These are phyloP conservation scores for Pythium plurisporium DNA, from an alignment of 352 stramenopile genomes.

Conservation along the genomic window DNA sequence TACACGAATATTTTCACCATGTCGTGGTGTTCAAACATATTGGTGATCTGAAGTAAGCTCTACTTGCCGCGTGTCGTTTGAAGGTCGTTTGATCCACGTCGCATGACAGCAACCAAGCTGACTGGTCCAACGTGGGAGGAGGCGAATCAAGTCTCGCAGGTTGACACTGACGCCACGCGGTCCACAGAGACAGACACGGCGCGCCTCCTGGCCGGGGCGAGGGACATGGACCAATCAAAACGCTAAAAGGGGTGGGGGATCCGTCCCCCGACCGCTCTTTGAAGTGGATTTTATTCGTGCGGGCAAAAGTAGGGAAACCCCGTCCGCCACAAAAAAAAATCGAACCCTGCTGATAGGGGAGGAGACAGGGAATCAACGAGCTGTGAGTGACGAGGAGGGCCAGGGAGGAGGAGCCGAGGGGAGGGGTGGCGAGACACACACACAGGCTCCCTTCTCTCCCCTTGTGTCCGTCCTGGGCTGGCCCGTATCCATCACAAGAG, in stretches of 20 bases:
- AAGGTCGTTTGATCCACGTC: slow-evolving; percentile 17
- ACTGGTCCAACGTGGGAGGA: slow-evolving; percentile 3
- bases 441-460: not conserved
- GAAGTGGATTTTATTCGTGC: slow-evolving; percentile 26
- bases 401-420: not conserved
- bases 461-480: not conserved
- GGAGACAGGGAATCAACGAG: not conserved
- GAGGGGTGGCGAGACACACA: not conserved
- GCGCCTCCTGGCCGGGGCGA: slow-evolving; percentile 16
- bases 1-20: not conserved
- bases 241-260: slow-evolving; percentile 15
- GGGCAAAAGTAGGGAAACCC: slow-evolving; percentile 15
- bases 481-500: slow-evolving; percentile 26
- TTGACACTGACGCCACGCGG: slow-evolving; percentile 13
- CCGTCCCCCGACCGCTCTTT: slow-evolving; percentile 8
- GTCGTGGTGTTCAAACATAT: not conserved
- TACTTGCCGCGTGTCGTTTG: not conserved
- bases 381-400: too few species aligned
- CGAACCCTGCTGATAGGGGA: slow-evolving; percentile 12
- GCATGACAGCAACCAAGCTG: not conserved
- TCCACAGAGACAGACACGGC: slow-evolving; percentile 18
- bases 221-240: slow-evolving; percentile 19
- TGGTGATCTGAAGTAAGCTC: not conserved
- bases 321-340: slow-evolving; percentile 1
- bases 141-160: slow-evolving; percentile 11